phyloP scores from a whole-genome alignment of 1,284 basidiomycete species.

The Phellinidium pouzarii region DNA sequence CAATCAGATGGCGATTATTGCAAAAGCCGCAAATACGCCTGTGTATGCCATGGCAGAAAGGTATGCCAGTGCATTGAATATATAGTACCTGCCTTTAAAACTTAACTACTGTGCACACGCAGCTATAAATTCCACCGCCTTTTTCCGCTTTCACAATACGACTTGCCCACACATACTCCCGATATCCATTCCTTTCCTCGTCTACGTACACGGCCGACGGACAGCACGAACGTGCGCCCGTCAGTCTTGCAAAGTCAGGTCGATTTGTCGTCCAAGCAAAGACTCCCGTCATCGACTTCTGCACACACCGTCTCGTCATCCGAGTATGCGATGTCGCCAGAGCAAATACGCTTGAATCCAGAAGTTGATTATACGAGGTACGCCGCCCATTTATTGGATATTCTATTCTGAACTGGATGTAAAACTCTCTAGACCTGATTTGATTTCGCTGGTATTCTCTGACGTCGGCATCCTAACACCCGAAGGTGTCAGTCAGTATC shows the following conservation, averaged over 20 bases:
- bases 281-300: constrained; percentile 13
- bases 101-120: constrained; percentile 25
- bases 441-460: constrained; percentile 86
- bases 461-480: constrained; percentile 91
- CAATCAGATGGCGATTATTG: constrained; percentile 94
- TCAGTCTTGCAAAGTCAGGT: constrained; percentile 15
- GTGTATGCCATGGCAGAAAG: constrained; percentile 96
- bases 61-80: constrained; percentile 34
- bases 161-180: constrained; percentile 81
- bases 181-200: constrained; percentile 61
- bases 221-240: constrained; percentile 21
- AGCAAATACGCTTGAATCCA: constrained; percentile 71
- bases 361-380: constrained; percentile 81
- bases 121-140: constrained; percentile 97
- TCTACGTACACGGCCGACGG: constrained; percentile 27
- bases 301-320: constrained; percentile 23
- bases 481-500: constrained; percentile 84
- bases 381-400: constrained; percentile 12
- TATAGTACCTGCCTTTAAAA: constrained; percentile 14
- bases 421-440: constrained; percentile 60
- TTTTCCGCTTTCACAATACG: constrained; percentile 95
- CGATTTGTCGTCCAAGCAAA: constrained; percentile 18
- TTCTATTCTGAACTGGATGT: constrained; percentile 16
- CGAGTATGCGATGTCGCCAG: constrained; percentile 51
- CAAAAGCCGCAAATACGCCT: constrained; percentile 90